Base-by-base conservation (phyloP, 176 grass and related monocot species). In the Carex scoparia region DNA sequence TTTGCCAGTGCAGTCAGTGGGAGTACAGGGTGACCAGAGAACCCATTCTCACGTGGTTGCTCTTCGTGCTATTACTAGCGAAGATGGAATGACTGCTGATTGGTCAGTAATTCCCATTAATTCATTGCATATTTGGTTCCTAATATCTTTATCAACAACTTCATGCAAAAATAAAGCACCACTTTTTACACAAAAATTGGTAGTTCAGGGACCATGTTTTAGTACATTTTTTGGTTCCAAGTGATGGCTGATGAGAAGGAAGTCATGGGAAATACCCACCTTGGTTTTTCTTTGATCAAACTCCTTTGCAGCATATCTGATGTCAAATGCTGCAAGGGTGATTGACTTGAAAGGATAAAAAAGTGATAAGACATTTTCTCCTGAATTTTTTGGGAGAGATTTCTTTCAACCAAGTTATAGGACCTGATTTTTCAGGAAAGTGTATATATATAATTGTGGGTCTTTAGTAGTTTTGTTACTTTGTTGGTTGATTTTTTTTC, bases 11-110 rank as follows among this genome's bases (percentile, higher is more conserved):
- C 89, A 94, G 40, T 91, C 92, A 68, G 92, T 97, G 44, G 92
- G 89, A 30, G 94, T 97, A 84, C 94, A 91, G 81, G 94, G 94
- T 42, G 94, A 94, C 84, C 92, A 94, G 72, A 87, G 92, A 87
- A 97, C 92, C 35, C 94, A 97, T 86, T 94, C 92, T 40, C 62
- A 94, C 31, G 89, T 84, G 11, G 92, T 97, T 79, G 68, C 81
- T 87, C 89, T 97, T 69, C 82, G 94, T 65, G 92, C 94, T 85
- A 94, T 97, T 86, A 97, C 94, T 48, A 92, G 92, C 30, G 88
- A 97, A 85, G 94, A 97, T 92, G 94, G 94, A 74, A 97, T 97
- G 94, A 94, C 94, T 61, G 94, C 94, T 75, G 94, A 97, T 85
- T 97, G 94, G 94, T 97, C 56, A 79, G 86, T 72, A 32, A 79